Conservation (phyloP, 257 asterid genomes). For the Nyctanthes arbortristis region DNA sequence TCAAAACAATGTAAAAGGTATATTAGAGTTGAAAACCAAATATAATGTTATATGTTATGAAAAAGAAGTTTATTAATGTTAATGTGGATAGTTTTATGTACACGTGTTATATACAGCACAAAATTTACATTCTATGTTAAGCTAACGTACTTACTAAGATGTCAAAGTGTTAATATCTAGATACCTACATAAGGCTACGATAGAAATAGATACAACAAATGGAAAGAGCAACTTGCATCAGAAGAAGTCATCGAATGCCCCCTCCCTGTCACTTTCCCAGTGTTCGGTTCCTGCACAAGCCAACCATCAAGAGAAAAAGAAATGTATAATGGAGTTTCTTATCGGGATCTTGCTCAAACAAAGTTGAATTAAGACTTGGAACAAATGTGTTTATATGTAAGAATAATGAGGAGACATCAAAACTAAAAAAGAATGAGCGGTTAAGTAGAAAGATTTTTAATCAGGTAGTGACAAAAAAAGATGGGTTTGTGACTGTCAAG, state of each 20-base stretch:
- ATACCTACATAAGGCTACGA: slow-evolving; percentile 47
- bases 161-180: slow-evolving; percentile 39
- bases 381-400: slow-evolving; percentile 35
- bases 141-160: slow-evolving; percentile 40
- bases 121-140: slow-evolving; percentile 39
- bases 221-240: slow-evolving; percentile 66
- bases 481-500: slow-evolving; percentile 27
- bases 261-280: slow-evolving; percentile 85
- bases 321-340: slow-evolving; percentile 43
- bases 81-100: slow-evolving; percentile 28
- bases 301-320: slow-evolving; percentile 67
- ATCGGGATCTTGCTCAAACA: slow-evolving; percentile 28
- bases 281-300: slow-evolving; percentile 88
- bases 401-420: no score
- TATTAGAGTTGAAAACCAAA: slow-evolving; percentile 21
- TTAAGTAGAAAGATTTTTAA: slow-evolving; percentile 16
- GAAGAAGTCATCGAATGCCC: slow-evolving; percentile 98
- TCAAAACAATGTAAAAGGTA: slow-evolving; percentile 14
- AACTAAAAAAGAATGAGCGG: slow-evolving; percentile 31
- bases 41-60: slow-evolving; percentile 19
- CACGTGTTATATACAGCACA: slow-evolving; percentile 42
- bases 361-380: slow-evolving; percentile 32
- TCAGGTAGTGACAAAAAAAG: slow-evolving; percentile 24
- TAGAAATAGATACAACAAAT: slow-evolving; percentile 50
- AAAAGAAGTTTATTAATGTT: slow-evolving; percentile 31